Percentiles rank a stretch among this genome's conserved stretches.
phyloP scores from a whole-genome alignment of 768 basidiomycete genomes.

The Fistulinella prunicolor region DNA sequence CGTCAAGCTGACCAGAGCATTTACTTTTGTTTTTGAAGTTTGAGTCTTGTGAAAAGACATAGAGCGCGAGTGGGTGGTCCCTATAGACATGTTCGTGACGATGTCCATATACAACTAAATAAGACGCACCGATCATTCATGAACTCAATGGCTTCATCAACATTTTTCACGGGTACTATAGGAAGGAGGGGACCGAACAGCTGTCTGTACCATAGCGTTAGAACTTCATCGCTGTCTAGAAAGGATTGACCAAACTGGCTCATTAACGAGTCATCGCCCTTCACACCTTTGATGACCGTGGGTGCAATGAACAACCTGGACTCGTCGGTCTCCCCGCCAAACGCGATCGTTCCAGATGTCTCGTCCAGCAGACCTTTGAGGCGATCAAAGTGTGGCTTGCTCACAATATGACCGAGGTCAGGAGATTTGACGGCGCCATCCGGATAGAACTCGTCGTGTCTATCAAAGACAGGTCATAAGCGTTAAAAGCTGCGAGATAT shows the following conservation, averaged over 20 bases:
- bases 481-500: background rate
- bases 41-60: conserved; percentile 66
- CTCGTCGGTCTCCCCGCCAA: conserved; percentile 63
- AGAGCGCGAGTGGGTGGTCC: conserved; percentile 74
- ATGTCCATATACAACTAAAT: background rate
- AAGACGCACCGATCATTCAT: conserved; percentile 55
- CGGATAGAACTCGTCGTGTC: conserved; percentile 37
- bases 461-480: conserved; percentile 24
- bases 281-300: conserved; percentile 66
- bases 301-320: conserved; percentile 64
- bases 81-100: conserved; percentile 32
- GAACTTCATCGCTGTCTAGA: background rate
- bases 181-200: conserved; percentile 83
- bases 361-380: conserved; percentile 57
- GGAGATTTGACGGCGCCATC: conserved; percentile 41
- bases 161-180: conserved; percentile 63
- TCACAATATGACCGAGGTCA: conserved; percentile 52
- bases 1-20: background rate
- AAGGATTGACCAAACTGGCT: conserved; percentile 50
- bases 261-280: conserved; percentile 68
- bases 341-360: conserved; percentile 61
- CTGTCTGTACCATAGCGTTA: conserved; percentile 47
- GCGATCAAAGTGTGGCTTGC: conserved; percentile 50
- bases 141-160: conserved; percentile 70
- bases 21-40: conserved; percentile 60